A percentile compares a stretch with the other conserved stretches of the same genome.
These are phyloP conservation scores for Syncephalastrum racemosum DNA, from an alignment of 371 early-diverging fungal genomes.

Conservation along the genomic window DNA sequence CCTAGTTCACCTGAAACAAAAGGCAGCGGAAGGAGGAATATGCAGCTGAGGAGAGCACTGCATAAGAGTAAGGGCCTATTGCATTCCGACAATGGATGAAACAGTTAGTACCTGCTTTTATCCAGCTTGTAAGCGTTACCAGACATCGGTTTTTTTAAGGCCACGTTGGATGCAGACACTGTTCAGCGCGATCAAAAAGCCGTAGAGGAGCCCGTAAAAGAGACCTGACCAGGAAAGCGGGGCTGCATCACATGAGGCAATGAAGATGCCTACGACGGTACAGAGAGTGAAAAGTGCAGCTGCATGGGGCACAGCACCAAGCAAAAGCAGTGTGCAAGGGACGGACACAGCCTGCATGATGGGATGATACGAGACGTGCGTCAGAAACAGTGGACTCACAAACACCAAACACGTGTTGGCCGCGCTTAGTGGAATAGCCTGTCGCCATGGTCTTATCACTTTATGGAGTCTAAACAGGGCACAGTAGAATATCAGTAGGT, in stretches of 20 bases:
- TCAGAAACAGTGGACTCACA: slow-evolving; percentile 12
- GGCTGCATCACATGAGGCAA: background rate
- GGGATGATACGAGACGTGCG: slow-evolving; percentile 9
- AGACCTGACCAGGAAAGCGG: slow-evolving; percentile 5
- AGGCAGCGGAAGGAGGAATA: slow-evolving; percentile 4
- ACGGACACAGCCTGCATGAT: slow-evolving; percentile 1
- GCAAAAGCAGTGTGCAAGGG: slow-evolving; percentile 10
- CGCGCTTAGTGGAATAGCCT: background rate
- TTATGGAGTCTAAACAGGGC: background rate
- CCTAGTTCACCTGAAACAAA: slow-evolving; percentile 18
- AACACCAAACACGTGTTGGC: slow-evolving; percentile 2
- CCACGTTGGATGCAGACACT: background rate
- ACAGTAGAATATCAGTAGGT: background rate
- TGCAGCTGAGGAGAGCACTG: background rate
- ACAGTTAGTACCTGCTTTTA: too few species aligned
- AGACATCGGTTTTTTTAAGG: background rate
- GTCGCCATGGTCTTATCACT: background rate
- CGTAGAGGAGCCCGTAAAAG: slow-evolving; percentile 4
- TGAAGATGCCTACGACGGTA: background rate
- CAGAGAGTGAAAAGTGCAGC: background rate
- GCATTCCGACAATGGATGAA: too few species aligned
- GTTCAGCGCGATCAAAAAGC: background rate
- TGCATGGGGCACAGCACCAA: slow-evolving; percentile 3
- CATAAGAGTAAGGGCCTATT: slow-evolving; percentile 10
- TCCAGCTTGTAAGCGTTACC: background rate